Base-by-base conservation (phyloP, 129 eudicot genomes). In the Pulicaria dysenterica region DNA sequence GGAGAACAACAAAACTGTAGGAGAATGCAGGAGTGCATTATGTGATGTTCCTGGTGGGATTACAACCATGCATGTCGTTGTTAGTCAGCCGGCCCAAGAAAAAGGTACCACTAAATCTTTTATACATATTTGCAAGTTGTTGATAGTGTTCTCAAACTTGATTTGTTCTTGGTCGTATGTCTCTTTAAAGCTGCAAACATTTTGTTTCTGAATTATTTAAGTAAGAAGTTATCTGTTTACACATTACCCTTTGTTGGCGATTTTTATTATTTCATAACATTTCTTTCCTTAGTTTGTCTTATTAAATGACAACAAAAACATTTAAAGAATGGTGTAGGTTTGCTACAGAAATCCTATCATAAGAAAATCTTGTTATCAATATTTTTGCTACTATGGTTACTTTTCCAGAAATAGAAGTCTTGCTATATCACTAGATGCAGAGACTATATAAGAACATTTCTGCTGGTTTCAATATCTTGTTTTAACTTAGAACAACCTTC, bases 41-140 rank as follows among this genome's bases (percentile, higher is more conserved):
- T 91, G 86, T 75, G 97, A 91, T 80, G 73, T 88, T 41, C 91
- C 97, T 42, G 97, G 91, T 57, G 95, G 89, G 69, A 86, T 91
- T 70, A 85, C 86, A 51, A 90, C 97, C 66, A 91, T 91, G 97
- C 97, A 91, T 67, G 97, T 91, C 7, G 84, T 91, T 31, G 88
- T 91, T 77, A 91, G 86, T 54, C 91, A 85, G 61, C 89, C 89
- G 7, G 68, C 84, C 15, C 77, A 53, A 63, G 97, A 87, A 58
- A 87, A 85, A 82, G 94, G 95, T 88, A 71, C 61, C 7, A 16
- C 14, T 44, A 37, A 8, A 5, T 16, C 46, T 39, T 16, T 9
- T 43, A 53, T 39, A n/a, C 5, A 50, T 41, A 55, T 40, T 38
- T 8, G 12, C 24, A 15, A 16, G 54, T 15, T 39, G 36, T 55